Percentiles rank a stretch among this genome's conserved stretches.
Evolutionary conservation across 345 rosid genomes (phyloP).

Genomic region (Aurinia saxatilis): DNA sequence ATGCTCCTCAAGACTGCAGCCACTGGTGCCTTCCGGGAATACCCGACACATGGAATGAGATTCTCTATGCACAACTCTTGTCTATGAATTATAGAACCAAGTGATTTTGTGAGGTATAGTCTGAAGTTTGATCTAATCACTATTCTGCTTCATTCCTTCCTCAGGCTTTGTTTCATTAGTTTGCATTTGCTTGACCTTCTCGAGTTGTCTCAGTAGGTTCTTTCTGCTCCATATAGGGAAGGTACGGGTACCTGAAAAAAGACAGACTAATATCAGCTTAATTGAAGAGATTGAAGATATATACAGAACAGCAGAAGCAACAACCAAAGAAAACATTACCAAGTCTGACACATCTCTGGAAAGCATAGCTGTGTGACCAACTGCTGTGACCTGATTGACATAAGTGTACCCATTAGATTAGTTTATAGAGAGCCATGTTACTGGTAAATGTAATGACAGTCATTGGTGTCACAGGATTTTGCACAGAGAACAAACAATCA

Average conservation of each 20-base stretch:
- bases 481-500: not conserved
- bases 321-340: slow-evolving; percentile 38
- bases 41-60: slow-evolving; percentile 84
- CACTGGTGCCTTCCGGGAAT: slow-evolving; percentile 95
- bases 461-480: not conserved
- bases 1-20: slow-evolving; percentile 89
- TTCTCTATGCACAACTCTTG: slow-evolving; percentile 63
- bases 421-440: not conserved
- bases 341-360: slow-evolving; percentile 84
- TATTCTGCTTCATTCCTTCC: slow-evolving; percentile 41
- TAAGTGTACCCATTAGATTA: not conserved
- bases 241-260: slow-evolving; percentile 87
- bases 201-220: slow-evolving; percentile 90
- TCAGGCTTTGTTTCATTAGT: slow-evolving; percentile 42
- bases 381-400: slow-evolving; percentile 73
- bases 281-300: not conserved
- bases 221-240: slow-evolving; percentile 86
- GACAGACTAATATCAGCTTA: slow-evolving; percentile 4
- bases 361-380: slow-evolving; percentile 95
- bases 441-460: not conserved
- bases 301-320: not conserved
- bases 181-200: slow-evolving; percentile 74
- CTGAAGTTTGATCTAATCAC: slow-evolving; percentile 28
- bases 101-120: slow-evolving; percentile 9
- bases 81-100: slow-evolving; percentile 36